phyloP scores from a whole-genome alignment of 441 rosid genomes.

The Melastoma candidum region DNA sequence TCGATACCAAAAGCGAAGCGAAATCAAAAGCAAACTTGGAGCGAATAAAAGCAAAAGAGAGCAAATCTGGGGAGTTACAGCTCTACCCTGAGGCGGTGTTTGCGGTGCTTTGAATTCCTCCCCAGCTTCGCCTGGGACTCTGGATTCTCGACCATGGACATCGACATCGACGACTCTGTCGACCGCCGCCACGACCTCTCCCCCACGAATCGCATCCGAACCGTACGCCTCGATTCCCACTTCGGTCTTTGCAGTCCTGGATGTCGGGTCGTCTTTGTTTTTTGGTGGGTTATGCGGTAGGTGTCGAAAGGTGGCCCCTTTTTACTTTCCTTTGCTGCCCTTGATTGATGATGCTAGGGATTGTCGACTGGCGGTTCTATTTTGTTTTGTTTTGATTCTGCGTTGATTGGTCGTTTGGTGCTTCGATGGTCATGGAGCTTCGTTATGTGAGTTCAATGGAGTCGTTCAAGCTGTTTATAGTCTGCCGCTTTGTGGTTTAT shows the following conservation, averaged over 20 bases:
- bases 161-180: conserved; percentile 54
- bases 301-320: too few species aligned
- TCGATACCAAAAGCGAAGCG: too few species aligned
- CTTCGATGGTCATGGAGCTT: not conserved
- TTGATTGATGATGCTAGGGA: too few species aligned
- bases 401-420: too few species aligned
- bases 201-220: conserved; percentile 38
- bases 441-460: not conserved
- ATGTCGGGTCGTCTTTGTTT: too few species aligned
- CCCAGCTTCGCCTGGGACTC: conserved; percentile 23
- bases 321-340: too few species aligned
- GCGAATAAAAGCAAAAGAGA: not conserved
- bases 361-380: too few species aligned
- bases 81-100: conserved; percentile 38
- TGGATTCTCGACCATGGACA: conserved; percentile 18
- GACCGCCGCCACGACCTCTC: conserved; percentile 20
- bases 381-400: too few species aligned
- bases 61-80: conserved; percentile 44
- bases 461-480: not conserved
- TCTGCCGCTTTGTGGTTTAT: too few species aligned
- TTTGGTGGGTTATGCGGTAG: too few species aligned
- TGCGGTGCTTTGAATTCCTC: conserved; percentile 39
- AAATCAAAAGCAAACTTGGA: too few species aligned
- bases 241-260: not conserved
- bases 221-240: conserved; percentile 19